A percentile compares a stretch with the other conserved stretches of the same genome.
These are phyloP conservation scores for Theobroma cacao DNA, from an alignment of 345 rosid species.

Conservation along the genomic window DNA sequence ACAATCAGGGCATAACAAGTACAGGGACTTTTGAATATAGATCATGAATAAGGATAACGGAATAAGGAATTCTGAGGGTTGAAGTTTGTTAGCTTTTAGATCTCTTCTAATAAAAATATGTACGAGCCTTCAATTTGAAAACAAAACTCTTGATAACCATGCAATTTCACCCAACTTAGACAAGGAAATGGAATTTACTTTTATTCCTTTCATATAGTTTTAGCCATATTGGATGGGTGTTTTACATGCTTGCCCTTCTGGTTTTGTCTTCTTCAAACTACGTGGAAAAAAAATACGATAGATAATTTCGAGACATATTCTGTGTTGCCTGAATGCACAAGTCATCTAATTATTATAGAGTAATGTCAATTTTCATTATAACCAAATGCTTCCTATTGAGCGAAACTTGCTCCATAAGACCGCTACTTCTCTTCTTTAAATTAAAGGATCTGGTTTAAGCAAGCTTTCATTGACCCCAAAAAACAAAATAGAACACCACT, in stretches of 20 bases:
- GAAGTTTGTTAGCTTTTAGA: not conserved
- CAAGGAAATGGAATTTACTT: not conserved
- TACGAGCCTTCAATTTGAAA: not conserved
- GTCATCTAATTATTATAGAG: not conserved
- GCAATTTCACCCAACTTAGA: not conserved
- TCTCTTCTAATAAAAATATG: not conserved
- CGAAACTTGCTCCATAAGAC: not conserved
- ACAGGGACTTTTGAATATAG: not conserved
- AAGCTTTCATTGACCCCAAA: not conserved
- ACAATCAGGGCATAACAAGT: too few relatives aligned
- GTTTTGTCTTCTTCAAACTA: not conserved
- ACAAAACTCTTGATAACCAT: not conserved
- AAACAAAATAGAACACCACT: not conserved
- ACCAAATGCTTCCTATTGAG: not conserved
- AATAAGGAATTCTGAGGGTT: not conserved
- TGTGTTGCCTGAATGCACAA: not conserved
- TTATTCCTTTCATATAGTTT: not conserved
- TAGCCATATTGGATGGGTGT: not conserved
- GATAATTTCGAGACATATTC: not conserved
- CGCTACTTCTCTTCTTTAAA: not conserved
- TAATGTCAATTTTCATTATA: not conserved
- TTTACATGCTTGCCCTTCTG: not conserved
- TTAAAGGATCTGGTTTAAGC: not conserved
- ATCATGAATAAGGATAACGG: not conserved
- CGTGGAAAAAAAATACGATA: not conserved